Evolutionary conservation across 257 asterid species (phyloP).

Genomic region (Fraxinus cuspidata): DNA sequence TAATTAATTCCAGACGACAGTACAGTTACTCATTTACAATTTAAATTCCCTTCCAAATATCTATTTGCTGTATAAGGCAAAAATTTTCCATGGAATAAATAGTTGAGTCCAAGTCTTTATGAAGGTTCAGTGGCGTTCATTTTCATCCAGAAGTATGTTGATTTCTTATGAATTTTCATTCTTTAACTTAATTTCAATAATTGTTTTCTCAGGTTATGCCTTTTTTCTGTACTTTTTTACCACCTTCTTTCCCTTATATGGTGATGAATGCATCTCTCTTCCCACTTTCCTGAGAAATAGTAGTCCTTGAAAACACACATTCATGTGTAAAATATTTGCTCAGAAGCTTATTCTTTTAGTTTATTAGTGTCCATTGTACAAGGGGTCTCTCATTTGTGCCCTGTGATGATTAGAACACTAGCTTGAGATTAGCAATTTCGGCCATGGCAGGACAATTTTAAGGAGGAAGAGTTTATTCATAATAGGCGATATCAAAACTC

Average conservation of each 20-base stretch:
- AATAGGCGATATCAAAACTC: neutral
- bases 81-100: neutral
- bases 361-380: neutral
- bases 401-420: neutral
- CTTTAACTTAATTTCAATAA: neutral
- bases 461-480: neutral
- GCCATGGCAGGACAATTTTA: neutral
- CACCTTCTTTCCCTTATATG: neutral
- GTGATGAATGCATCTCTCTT: neutral
- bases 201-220: neutral
- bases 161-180: neutral
- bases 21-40: too few relatives aligned
- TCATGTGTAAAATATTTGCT: neutral
- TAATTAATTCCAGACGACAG: neutral
- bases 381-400: neutral
- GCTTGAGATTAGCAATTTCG: neutral
- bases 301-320: neutral
- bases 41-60: neutral
- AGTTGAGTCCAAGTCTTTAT: conserved; percentile 19
- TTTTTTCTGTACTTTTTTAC: neutral
- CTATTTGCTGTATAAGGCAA: conserved; percentile 9
- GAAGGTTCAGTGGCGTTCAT: neutral
- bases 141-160: conserved; percentile 32
- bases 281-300: neutral
- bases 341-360: neutral